Conservation (phyloP, 176 grass and related monocot species). For the Oropetium thomaeum region DNA sequence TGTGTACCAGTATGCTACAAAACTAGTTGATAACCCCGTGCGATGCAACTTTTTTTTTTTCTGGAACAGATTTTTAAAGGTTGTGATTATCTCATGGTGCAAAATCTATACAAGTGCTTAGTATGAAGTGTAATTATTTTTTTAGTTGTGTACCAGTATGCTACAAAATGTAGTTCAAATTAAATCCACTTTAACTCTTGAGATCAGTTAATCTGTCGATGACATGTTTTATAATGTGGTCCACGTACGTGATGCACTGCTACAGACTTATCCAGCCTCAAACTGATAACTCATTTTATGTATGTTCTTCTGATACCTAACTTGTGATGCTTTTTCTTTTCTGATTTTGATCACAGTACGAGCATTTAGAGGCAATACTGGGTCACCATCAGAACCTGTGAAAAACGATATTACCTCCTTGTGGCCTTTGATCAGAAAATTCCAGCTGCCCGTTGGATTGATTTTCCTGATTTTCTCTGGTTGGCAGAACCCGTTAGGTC, state of each 20-base stretch:
- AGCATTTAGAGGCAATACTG: not conserved
- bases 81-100: too few relatives aligned
- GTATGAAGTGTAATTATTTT: not conserved
- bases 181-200: not conserved
- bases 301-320: constrained; percentile 3
- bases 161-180: not conserved
- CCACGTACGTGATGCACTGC: constrained; percentile 11
- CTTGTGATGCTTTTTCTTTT: constrained; percentile 3
- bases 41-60: too few relatives aligned
- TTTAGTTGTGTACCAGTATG: not conserved
- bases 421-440: constrained; percentile 59
- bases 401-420: constrained; percentile 46
- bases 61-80: too few relatives aligned
- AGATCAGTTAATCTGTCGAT: constrained; percentile 1
- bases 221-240: not conserved
- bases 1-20: too few relatives aligned
- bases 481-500: constrained; percentile 64
- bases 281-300: not conserved
- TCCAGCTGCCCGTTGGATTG: constrained; percentile 69
- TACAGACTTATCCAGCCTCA: not conserved
- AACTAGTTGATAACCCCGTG: too few relatives aligned
- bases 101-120: not conserved
- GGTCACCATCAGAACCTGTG: constrained; percentile 18
- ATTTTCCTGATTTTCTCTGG: constrained; percentile 55
- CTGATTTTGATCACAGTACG: constrained; percentile 17